These are phyloP conservation scores for Periglandula ipomoeae DNA, from an alignment of 2,329 filamentous ascomycete genomes.

Conservation along the genomic window DNA sequence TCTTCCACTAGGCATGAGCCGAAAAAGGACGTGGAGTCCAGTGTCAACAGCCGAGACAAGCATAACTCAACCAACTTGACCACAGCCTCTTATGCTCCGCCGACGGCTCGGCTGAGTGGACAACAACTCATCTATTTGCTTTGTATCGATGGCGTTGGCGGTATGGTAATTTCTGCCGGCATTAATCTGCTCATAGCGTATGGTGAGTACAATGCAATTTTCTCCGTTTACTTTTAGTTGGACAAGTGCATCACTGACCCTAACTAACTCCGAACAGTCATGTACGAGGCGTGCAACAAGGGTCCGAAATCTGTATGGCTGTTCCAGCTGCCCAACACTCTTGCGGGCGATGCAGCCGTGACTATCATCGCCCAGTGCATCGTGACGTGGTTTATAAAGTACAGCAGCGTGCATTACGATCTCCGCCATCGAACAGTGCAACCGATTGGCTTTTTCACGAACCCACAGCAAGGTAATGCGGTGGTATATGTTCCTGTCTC, in stretches of 20 bases:
- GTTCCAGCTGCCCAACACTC: neutral
- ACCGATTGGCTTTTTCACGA: constrained; percentile 35
- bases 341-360: constrained; percentile 25
- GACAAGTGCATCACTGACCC: neutral
- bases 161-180: constrained; percentile 1
- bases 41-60: neutral
- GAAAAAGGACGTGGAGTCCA: neutral
- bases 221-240: neutral
- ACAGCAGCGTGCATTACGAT: constrained; percentile 37
- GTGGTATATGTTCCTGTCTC: constrained; percentile 33
- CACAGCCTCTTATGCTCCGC: neutral
- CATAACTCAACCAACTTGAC: neutral
- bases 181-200: neutral
- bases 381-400: constrained; percentile 43
- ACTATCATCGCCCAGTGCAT: constrained; percentile 42
- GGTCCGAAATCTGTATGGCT: neutral
- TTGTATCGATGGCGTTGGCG: neutral
- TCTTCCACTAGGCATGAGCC: neutral
- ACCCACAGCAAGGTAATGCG: constrained; percentile 25
- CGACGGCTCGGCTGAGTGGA: neutral
- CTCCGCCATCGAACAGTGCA: constrained; percentile 34
- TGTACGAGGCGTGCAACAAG: neutral
- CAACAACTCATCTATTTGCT: constrained; percentile 1
- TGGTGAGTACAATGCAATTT: neutral
- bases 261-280: constrained; percentile 1